A percentile compares a stretch with the other conserved stretches of the same genome.
phyloP scores from a whole-genome alignment of 2,329 filamentous ascomycete species.

The Fusarium concolor region DNA sequence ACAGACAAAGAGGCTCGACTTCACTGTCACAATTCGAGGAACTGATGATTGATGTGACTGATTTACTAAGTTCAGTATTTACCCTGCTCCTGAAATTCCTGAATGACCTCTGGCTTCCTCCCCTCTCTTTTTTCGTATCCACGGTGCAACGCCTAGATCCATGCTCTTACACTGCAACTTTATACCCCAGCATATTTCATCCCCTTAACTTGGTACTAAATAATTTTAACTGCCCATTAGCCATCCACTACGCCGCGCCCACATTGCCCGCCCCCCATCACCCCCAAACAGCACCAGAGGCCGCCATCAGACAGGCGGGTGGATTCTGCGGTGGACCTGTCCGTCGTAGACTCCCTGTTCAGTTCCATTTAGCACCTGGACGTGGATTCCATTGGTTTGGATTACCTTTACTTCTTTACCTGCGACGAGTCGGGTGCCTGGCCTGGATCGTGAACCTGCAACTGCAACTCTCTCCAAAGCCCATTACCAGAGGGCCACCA shows the following conservation, averaged over 20 bases:
- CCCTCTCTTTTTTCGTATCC: conserved; percentile 34
- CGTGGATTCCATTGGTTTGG: conserved; percentile 31
- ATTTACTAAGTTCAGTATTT: background rate
- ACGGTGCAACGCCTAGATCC: conserved; percentile 32
- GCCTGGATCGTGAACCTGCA: conserved; percentile 46
- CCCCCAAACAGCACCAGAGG: conserved; percentile 39
- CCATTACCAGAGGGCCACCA: conserved; percentile 38
- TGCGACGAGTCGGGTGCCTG: conserved; percentile 38
- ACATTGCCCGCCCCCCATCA: conserved; percentile 28
- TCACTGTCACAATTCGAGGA: conserved; percentile 19
- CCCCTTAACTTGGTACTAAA: conserved; percentile 40
- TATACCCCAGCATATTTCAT: conserved; percentile 41
- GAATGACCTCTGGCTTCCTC: background rate
- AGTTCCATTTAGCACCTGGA: conserved; percentile 26
- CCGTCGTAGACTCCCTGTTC: conserved; percentile 36
- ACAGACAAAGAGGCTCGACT: conserved; percentile 20
- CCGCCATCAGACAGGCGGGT: conserved; percentile 39
- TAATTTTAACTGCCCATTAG: conserved; percentile 41
- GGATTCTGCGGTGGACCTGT: conserved; percentile 42
- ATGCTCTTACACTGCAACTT: conserved; percentile 37
- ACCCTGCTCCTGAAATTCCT: conserved; percentile 14
- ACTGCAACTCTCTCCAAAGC: conserved; percentile 44
- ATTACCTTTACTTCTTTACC: conserved; percentile 37
- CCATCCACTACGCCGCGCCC: conserved; percentile 34
- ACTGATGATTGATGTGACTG: background rate